phyloP scores from a whole-genome alignment of 192 early-diverging fungal species.

The Thamnidium elegans region DNA sequence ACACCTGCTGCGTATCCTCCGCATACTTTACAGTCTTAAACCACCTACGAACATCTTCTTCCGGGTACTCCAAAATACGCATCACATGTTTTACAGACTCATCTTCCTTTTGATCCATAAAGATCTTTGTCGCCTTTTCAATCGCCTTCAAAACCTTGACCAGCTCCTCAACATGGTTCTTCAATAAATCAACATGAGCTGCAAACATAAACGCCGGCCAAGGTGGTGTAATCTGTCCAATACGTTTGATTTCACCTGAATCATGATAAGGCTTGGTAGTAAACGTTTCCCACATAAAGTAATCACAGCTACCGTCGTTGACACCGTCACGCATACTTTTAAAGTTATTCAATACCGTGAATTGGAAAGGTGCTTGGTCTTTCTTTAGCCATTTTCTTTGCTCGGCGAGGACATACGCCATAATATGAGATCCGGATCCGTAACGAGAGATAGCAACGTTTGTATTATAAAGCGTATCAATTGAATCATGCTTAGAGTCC shows the following conservation, averaged over 20 bases:
- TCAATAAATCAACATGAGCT: constrained; percentile 46
- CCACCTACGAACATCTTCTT: constrained; percentile 62
- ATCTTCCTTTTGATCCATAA: constrained; percentile 44
- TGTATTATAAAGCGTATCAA: constrained; percentile 39
- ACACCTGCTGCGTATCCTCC: constrained; percentile 39
- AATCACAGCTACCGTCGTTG: constrained; percentile 59
- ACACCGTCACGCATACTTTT: constrained; percentile 68
- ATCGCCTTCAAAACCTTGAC: constrained; percentile 41
- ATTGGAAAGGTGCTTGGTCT: constrained; percentile 48
- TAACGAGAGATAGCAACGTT: constrained; percentile 61
- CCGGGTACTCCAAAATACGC: constrained; percentile 48
- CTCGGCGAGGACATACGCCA: constrained; percentile 63
- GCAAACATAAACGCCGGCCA: constrained; percentile 90
- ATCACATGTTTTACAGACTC: constrained; percentile 48
- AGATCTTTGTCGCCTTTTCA: constrained; percentile 38
- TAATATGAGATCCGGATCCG: constrained; percentile 81
- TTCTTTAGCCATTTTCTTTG: constrained; percentile 60
- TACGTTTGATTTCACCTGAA: constrained; percentile 59
- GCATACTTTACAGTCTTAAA: constrained; percentile 62
- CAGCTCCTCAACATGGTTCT: constrained; percentile 17
- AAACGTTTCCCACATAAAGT: constrained; percentile 88
- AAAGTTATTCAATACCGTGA: constrained; percentile 74
- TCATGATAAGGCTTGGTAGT: constrained; percentile 89
- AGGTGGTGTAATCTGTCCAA: constrained; percentile 79
- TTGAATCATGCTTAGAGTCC: constrained; percentile 43